These are phyloP conservation scores for Aspergillus japonicus DNA, from an alignment of 2,329 filamentous ascomycete genomes.

Conservation along the genomic window DNA sequence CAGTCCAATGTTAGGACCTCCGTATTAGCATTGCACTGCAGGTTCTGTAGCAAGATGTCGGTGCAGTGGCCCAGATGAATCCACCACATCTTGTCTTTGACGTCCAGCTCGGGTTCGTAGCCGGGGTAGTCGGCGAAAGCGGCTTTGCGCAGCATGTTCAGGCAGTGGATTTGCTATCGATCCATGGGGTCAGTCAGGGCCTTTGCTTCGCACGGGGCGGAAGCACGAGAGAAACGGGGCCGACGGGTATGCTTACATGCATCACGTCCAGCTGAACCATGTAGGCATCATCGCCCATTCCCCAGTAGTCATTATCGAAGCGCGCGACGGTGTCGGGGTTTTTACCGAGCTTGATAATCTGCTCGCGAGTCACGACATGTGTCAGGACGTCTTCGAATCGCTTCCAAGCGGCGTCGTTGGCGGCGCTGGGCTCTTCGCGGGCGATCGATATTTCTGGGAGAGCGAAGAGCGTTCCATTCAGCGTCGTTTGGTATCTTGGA, in stretches of 20 bases:
- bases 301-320: not conserved
- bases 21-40: conserved; percentile 8
- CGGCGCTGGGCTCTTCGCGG: not conserved
- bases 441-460: not conserved
- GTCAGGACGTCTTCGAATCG: not conserved
- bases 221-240: not conserved
- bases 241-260: not conserved
- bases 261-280: not conserved
- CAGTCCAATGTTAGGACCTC: not conserved
- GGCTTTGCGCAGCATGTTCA: conserved; percentile 1
- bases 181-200: not conserved
- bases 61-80: conserved; percentile 3
- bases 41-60: conserved; percentile 3
- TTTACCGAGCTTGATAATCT: not conserved
- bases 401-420: not conserved
- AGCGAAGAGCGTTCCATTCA: not conserved
- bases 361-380: not conserved
- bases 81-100: not conserved
- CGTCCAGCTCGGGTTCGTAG: not conserved
- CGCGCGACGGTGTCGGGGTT: not conserved
- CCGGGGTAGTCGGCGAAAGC: conserved; percentile 2
- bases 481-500: not conserved
- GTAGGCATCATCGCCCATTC: not conserved
- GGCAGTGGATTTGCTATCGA: conserved; percentile 5
- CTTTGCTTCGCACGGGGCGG: no score